A percentile compares a stretch with the other conserved stretches of the same genome.
Evolutionary conservation across 495 filamentous ascomycete genomes (phyloP).

Genomic region (Xylaria longipes): DNA sequence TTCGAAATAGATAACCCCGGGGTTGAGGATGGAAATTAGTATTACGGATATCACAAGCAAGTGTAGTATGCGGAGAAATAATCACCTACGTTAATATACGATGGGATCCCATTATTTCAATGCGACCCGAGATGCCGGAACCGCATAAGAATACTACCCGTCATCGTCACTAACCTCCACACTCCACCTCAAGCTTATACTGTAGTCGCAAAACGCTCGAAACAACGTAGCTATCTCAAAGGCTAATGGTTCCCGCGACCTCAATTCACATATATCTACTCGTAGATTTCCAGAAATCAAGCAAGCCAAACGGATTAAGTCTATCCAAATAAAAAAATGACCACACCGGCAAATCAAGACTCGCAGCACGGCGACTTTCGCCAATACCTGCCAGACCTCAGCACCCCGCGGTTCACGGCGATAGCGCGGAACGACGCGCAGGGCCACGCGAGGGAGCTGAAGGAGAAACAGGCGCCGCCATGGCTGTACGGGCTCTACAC

Average conservation of each 20-base stretch:
- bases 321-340: no score
- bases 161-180: background rate
- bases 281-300: no score
- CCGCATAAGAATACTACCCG: background rate
- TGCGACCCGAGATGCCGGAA: background rate
- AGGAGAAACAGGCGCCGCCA: slow-evolving; percentile 63
- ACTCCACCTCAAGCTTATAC: background rate
- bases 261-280: background rate
- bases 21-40: background rate
- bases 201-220: background rate
- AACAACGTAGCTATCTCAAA: background rate
- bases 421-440: slow-evolving; percentile 69
- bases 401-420: slow-evolving; percentile 63
- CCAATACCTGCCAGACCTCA: slow-evolving; percentile 67
- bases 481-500: slow-evolving; percentile 72
- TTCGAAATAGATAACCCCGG: background rate
- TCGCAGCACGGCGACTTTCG: slow-evolving; percentile 51
- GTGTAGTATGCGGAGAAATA: background rate
- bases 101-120: background rate
- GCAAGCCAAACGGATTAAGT: no score
- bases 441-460: slow-evolving; percentile 68
- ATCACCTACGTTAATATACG: background rate
- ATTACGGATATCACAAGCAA: background rate
- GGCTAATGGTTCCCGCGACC: background rate
- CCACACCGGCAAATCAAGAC: slow-evolving; percentile 28